Base-by-base conservation (phyloP, 352 stramenopile genomes). In the Plasmopara muralis region DNA sequence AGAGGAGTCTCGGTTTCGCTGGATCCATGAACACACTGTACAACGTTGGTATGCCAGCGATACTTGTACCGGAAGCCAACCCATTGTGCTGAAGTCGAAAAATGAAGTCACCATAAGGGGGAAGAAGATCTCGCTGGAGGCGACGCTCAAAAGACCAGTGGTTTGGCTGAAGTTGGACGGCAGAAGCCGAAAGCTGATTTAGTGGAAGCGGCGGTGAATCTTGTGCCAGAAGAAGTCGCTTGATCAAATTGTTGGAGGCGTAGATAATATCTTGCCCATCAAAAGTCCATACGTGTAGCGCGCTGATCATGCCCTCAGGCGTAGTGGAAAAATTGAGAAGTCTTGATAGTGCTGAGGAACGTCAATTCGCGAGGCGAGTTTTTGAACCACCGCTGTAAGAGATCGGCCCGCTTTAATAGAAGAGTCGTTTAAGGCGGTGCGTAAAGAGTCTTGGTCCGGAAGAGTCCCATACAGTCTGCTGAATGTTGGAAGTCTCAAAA, bases 51-150 rank as follows among this genome's bases (percentile, higher is more conserved):
- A n/a, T 43, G 43, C 51, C 51, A 58, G 0, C 37, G 2, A 15
- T 53, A 52, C 15, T 58, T 58, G 35, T 52, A 58, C 5, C 51
- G 14, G n/a, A 58, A 52, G 6, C 20, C 35, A 44, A 25, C 2
- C 28, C 43, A 16, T 57, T 53, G 15, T 58, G n/a, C n/a, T n/a
- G n/a, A n/a, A n/a, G n/a, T n/a, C n/a, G n/a, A n/a, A n/a, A n/a
- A n/a, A n/a, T n/a, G n/a, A n/a, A n/a, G n/a, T n/a, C n/a, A n/a
- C n/a, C n/a, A n/a, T n/a, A n/a, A n/a, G n/a, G n/a, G n/a, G n/a
- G n/a, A n/a, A n/a, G n/a, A n/a, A n/a, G n/a, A n/a, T n/a, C n/a
- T n/a, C n/a, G n/a, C n/a, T n/a, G n/a, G n/a, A n/a, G n/a, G n/a
- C n/a, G n/a, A n/a, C n/a, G n/a, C n/a, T n/a, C n/a, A n/a, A n/a